Conservation (phyloP, 2,329 filamentous ascomycete species). For the Fonsecaea nubica region DNA sequence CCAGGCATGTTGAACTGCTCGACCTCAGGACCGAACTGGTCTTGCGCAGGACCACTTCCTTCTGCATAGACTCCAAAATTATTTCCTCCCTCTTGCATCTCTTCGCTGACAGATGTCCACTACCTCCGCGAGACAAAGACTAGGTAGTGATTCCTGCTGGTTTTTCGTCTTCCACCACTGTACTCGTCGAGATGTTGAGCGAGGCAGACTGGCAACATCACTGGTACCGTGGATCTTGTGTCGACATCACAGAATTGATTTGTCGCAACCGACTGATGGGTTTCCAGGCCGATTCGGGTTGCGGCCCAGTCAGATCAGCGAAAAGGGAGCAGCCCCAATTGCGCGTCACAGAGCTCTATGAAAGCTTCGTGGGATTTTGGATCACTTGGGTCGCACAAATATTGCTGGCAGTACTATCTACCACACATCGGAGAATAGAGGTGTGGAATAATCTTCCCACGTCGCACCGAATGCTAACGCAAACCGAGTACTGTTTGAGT, state of each 20-base stretch:
- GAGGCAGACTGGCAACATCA: conserved; percentile 23
- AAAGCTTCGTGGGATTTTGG: not conserved
- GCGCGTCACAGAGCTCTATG: not conserved
- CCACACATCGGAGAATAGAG: not conserved
- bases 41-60: conserved; percentile 12
- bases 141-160: not conserved
- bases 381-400: not conserved
- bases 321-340: not conserved
- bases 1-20: conserved; percentile 32
- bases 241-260: conserved; percentile 16
- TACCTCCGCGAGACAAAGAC: conserved; percentile 6
- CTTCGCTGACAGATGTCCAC: conserved; percentile 15
- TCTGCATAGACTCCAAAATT: conserved; percentile 16
- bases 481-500: not conserved
- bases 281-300: not conserved
- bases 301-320: conserved; percentile 5
- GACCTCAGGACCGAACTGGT: conserved; percentile 2
- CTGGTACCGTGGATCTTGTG: not conserved
- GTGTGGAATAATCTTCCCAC: not conserved
- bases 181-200: conserved; percentile 17
- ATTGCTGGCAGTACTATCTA: conserved; percentile 1
- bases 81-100: conserved; percentile 32
- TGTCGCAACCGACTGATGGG: conserved; percentile 5
- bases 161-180: conserved; percentile 3
- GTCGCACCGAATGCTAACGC: conserved; percentile 3